Conservation (phyloP, 129 eudicot genomes). For the Scalesia atractyloides region DNA sequence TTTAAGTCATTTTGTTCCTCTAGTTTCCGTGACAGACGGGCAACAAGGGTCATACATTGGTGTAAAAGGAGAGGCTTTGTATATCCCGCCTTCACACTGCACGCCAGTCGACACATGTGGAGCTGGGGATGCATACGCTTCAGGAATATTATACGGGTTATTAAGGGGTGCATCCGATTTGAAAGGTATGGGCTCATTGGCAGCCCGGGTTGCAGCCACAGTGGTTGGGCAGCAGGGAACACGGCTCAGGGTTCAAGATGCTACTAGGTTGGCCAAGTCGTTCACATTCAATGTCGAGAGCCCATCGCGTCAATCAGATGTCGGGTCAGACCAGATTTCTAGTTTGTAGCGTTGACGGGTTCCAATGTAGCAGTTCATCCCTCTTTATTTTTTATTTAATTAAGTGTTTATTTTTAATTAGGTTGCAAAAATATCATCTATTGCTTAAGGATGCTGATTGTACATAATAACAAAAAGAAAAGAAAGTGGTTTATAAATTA, state of each 20-base stretch:
- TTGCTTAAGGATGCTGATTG: slow-evolving; percentile 21
- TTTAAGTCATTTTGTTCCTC: slow-evolving; percentile 91
- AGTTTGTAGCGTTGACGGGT: slow-evolving; percentile 47
- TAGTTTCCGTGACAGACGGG: slow-evolving; percentile 98
- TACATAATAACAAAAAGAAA: slow-evolving; percentile 20
- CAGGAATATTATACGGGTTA: slow-evolving; percentile 83
- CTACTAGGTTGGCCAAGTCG: slow-evolving; percentile 64
- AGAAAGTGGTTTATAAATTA: background rate
- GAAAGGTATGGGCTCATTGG: slow-evolving; percentile 81
- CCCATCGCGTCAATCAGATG: slow-evolving; percentile 50
- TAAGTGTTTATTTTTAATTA: slow-evolving; percentile 22
- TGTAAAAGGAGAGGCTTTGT: slow-evolving; percentile 88
- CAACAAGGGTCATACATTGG: slow-evolving; percentile 90
- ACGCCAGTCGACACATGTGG: slow-evolving; percentile 95
- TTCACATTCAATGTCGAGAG: slow-evolving; percentile 42
- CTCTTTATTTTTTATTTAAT: slow-evolving; percentile 14
- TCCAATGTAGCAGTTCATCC: slow-evolving; percentile 14
- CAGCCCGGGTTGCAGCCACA: slow-evolving; percentile 87
- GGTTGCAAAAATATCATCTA: slow-evolving; percentile 16
- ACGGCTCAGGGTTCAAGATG: slow-evolving; percentile 86
- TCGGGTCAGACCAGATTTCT: slow-evolving; percentile 77
- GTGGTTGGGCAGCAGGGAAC: slow-evolving; percentile 98
- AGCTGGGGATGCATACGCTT: slow-evolving; percentile 98
- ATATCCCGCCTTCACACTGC: slow-evolving; percentile 88
- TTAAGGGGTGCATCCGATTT: slow-evolving; percentile 73